phyloP scores from a whole-genome alignment of 2,329 filamentous ascomycete genomes.

The Immersiporthe knoxdaviesiana region DNA sequence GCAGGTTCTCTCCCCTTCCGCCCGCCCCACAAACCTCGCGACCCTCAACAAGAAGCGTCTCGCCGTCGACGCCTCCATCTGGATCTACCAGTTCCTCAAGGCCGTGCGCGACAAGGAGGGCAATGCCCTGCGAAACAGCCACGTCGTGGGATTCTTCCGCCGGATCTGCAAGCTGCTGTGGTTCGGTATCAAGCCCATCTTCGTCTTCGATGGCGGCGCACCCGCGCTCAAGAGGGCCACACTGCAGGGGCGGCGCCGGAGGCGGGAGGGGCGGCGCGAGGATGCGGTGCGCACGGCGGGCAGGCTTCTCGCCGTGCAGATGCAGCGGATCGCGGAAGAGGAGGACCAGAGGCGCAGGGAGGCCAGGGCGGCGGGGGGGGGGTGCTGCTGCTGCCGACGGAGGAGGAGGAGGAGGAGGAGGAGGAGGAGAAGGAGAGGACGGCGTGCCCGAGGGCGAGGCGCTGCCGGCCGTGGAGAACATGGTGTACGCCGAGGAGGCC shows the following conservation, averaged over 20 bases:
- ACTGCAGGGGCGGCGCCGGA: constrained; percentile 74
- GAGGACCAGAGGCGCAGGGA: constrained; percentile 71
- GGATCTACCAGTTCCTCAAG: constrained; percentile 99
- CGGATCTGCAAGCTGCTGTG: constrained; percentile 97
- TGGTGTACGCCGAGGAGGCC: constrained; percentile 91
- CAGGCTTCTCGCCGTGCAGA: constrained; percentile 89
- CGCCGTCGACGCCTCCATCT: constrained; percentile 96
- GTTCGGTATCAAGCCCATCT: constrained; percentile 94
- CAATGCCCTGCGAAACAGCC: constrained; percentile 92
- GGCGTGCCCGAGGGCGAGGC: constrained; percentile 60
- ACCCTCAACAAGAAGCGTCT: constrained; percentile 95
- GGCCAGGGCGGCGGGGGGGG: constrained; percentile 57
- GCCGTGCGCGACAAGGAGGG: constrained; percentile 98
- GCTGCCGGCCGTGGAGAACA: constrained; percentile 66
- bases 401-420: constrained; percentile 46
- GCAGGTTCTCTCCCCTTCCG: constrained; percentile 94
- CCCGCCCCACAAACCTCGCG: constrained; percentile 92
- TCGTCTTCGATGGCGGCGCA: constrained; percentile 96
- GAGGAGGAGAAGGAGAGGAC: constrained; percentile 44
- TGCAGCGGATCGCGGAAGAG: constrained; percentile 87
- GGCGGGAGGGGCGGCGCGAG: constrained; percentile 85
- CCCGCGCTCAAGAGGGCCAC: constrained; percentile 90
- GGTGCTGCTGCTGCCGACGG: constrained; percentile 46
- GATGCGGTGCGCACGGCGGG: constrained; percentile 92
- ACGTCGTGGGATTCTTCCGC: constrained; percentile 96